Base-by-base conservation (phyloP, 306 rosid genomes). In the Rosa lucieae region DNA sequence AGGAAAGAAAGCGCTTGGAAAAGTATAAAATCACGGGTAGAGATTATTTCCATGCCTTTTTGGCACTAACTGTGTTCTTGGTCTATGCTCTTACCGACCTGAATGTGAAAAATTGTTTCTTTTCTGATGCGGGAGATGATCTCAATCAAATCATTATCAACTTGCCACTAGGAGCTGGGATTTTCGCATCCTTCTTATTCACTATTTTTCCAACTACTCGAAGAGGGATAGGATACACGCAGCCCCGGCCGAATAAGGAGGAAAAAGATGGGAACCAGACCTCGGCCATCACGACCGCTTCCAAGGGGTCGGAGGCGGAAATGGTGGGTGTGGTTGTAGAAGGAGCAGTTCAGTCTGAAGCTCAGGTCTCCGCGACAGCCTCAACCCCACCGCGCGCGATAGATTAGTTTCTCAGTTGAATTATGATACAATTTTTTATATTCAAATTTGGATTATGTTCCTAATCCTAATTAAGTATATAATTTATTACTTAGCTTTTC, bases 171-270 rank as follows among this genome's bases (percentile, higher is more conserved):
- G 80, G 67, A 29, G 83, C 78, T 3, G 89, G 90, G n/a, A 48
- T 81, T 51, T 70, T 90, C 8, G 81, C 86, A 1, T 71, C 88
- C 78, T 76, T 79, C 46, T 76, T 90, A 3, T 90, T 90, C 80
- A 78, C 87, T 1, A 29, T 81, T 53, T 84, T 82, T 29, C 90
- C 89, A 8, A 86, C 87, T 51, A 81, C 80, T 17, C 78, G 94
- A 2, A 85, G 72, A 75, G 90, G 93, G 55, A 79, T 89, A 43
- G 89, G 89, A 6, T 73, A 61, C 21, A 43, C 81, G 56, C 17
- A 12, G 15, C 52, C 17, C 13, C n/a, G 14, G 35, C 18, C 20
- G 9, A 17, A 10, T 21, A 40, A 35, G 37, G 66, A 59, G 13
- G 23, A 26, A 10, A 3, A 10, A 1, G 18, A 10, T 3, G 66